Evolutionary conservation across 2,329 filamentous ascomycete species (phyloP).

Genomic region (Davidsoniella virescens): DNA sequence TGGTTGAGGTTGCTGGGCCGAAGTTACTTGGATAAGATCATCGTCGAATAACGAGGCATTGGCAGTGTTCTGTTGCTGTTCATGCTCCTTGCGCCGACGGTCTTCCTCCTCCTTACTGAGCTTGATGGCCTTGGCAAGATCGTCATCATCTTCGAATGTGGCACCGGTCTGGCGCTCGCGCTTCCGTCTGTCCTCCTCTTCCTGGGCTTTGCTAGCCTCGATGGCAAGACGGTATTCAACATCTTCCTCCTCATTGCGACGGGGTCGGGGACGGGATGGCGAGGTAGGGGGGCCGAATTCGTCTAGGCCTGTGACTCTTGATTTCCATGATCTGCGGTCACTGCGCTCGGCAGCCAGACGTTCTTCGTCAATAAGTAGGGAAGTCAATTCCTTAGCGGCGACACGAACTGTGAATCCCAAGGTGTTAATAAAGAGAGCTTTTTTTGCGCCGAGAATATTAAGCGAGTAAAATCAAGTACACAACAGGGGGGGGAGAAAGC

Average conservation of each 20-base stretch:
- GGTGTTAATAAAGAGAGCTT: slow-evolving; percentile 1
- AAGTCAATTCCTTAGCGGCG: slow-evolving; percentile 87
- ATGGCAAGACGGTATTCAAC: slow-evolving; percentile 79
- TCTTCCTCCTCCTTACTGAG: slow-evolving; percentile 93
- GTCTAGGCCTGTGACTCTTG: slow-evolving; percentile 82
- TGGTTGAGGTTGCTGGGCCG: slow-evolving; percentile 45
- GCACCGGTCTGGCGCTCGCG: slow-evolving; percentile 44
- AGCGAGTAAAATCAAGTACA: neutral
- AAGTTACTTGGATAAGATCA: slow-evolving; percentile 39
- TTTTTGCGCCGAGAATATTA: neutral
- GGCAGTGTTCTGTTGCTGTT: slow-evolving; percentile 49
- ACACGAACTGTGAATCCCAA: slow-evolving; percentile 55
- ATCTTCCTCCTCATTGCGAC: slow-evolving; percentile 62
- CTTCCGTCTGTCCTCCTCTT: slow-evolving; percentile 72
- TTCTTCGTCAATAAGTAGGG: slow-evolving; percentile 85
- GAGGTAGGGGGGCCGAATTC: slow-evolving; percentile 45
- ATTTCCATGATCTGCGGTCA: slow-evolving; percentile 92
- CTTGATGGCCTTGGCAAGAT: slow-evolving; percentile 86
- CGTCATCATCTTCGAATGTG: slow-evolving; percentile 52
- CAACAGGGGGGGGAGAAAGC: neutral
- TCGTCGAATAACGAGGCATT: slow-evolving; percentile 82
- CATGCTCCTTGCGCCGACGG: slow-evolving; percentile 67
- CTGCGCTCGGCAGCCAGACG: slow-evolving; percentile 75
- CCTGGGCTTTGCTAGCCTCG: slow-evolving; percentile 88
- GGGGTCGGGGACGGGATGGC: slow-evolving; percentile 26